Base-by-base conservation (phyloP, 1,284 basidiomycete genomes). In the Apiotrichum gracile region DNA sequence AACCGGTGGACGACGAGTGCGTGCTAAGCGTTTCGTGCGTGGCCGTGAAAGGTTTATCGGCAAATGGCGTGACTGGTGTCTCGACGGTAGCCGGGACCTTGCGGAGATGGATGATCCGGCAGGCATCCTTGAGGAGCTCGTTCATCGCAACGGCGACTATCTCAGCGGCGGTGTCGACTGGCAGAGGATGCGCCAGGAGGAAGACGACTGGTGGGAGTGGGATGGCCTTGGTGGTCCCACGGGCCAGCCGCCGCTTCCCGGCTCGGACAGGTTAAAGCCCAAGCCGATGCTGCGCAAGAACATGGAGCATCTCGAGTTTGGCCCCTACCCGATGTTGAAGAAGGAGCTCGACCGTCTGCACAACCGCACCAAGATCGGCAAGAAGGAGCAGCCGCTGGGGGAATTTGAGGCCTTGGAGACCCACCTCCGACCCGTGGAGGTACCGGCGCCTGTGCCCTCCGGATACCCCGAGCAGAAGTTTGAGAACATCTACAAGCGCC, bases 21-120 rank as follows among this genome's bases (percentile, higher is more conserved):
- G 69, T 9, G 57, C 68, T 17, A 70, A 70, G 43, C 63, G 69
- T n/a, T 60, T 71, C 21, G 63, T 70, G 1, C 59, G 72, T 10
- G 67, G 65, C 13, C 59, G 72, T 26, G 74, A 76, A 49, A 67
- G 65, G 42, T 76, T 74, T 51, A 45, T 47, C 19, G 74, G 74
- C 9, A 69, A 68, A 47, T 76, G 74, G 74, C 53, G 73, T 31
- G 65, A 74, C 49, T 73, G 64, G 61, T 60, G 61, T 17, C 42
- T 60, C 21, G 70, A 73, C 49, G 73, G 74, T 0, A 66, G 65
- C 42, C 60, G 70, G 17, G 67, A 72, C 54, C 44, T 76, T 3
- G 65, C 67, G 5, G 74, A 76, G 56, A 68, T 70, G 62, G 74
- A 76, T 22, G 71, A 76, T 37, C 55, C 65, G 3, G 55, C 61